Base-by-base conservation (phyloP, 495 filamentous ascomycete genomes). In the Hyaloscypha hepaticicola region DNA sequence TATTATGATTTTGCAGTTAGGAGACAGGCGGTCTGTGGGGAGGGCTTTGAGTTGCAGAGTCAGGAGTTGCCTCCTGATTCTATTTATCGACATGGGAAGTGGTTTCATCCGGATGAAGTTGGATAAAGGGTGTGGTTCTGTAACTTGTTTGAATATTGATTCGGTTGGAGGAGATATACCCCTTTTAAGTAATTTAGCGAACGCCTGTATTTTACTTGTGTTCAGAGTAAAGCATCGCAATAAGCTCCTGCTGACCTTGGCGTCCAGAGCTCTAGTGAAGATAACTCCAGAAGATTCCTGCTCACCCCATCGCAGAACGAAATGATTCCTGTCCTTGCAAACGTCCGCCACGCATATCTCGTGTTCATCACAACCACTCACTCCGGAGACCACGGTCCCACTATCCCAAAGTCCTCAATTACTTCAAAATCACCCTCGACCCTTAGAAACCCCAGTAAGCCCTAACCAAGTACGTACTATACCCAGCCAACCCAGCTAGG, bases 1-100 rank as follows among this genome's bases (percentile, higher is more conserved):
- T 89, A 90, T 73, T 77, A 84, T 67, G 82, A 87, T 67, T 89
- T 88, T 71, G 79, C 84, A 29, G 66, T 76, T 59, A 78, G 78
- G 64, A 75, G 87, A 69, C 85, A 83, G 79, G 81, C 12, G 8
- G 58, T 70, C 53, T 71, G 65, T 59, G 64, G 60, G 12, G 34
- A 21, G 11, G 68, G 68, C 28, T 70, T 67, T 65, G 68, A 70
- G 38, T 29, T 70, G 24, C 64, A 67, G 53, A 58, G 57, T 58
- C 55, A 66, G 64, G 60, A 50, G 14, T 48, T 69, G 49, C 67
- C 67, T 21, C 31, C 48, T 2, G 63, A 63, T 64, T 56, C 41
- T 19, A 26, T 64, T n/a, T 67, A 29, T 55, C 53, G 52, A 55
- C 27, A 70, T 59, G 68, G 68, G 38, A 66, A 41, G 27, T 67